Evolutionary conservation across 139 green algal species (phyloP).

Genomic region (Coelastrella sp.): DNA sequence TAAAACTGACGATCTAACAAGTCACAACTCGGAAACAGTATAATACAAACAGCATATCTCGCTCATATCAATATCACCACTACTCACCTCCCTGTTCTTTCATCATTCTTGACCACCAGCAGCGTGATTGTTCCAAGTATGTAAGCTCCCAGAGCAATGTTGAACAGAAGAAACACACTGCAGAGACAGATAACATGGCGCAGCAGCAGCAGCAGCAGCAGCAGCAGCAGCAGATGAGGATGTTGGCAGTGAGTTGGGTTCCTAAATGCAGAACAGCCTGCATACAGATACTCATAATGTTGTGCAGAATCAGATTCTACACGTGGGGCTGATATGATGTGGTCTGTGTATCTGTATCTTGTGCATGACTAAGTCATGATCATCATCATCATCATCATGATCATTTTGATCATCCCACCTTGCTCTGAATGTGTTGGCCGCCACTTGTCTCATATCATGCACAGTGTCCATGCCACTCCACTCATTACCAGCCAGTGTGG

Average conservation of each 20-base stretch:
- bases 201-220: background rate
- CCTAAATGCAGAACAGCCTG: too few species aligned
- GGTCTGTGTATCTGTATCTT: too few species aligned
- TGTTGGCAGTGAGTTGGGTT: too few species aligned
- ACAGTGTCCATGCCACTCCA: conserved; percentile 49
- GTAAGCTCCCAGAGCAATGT: conserved; percentile 58
- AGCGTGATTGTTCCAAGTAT: conserved; percentile 71
- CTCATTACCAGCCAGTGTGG: conserved; percentile 56
- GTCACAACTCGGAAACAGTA: too few species aligned
- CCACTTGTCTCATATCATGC: conserved; percentile 45
- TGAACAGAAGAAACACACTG: conserved; percentile 61
- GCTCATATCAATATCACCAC: too few species aligned
- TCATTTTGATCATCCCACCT: background rate
- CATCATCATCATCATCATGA: background rate
- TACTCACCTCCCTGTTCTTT: conserved; percentile 57
- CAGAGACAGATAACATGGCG: background rate
- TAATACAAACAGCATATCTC: too few species aligned
- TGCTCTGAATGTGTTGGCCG: conserved; percentile 44
- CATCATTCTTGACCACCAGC: conserved; percentile 67
- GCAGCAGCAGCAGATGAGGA: background rate
- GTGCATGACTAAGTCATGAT: too few species aligned
- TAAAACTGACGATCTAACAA: too few species aligned
- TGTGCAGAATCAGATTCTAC: too few species aligned
- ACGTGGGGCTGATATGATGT: too few species aligned
- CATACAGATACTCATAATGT: too few species aligned